A percentile compares a stretch with the other conserved stretches of the same genome.
Conservation (phyloP, 2,329 filamentous ascomycete species). For the Pseudogymnoascus sp. region DNA sequence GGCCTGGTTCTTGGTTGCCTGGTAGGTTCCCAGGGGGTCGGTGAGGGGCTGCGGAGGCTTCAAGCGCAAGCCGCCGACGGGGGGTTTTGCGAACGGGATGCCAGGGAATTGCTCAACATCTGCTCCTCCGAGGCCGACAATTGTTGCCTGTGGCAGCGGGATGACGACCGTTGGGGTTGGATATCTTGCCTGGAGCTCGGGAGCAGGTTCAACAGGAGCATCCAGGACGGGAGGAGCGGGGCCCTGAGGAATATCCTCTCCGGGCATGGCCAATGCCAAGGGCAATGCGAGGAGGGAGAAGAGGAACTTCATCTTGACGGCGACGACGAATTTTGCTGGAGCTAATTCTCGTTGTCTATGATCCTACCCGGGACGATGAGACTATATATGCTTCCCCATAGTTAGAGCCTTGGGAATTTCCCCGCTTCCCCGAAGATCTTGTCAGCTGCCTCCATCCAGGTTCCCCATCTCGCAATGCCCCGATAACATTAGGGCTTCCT, state of each 20-base stretch:
- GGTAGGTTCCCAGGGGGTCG: conserved; percentile 49
- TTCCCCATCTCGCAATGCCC: neutral
- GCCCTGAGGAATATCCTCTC: neutral
- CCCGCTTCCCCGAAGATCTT: neutral
- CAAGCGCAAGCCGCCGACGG: conserved; percentile 58
- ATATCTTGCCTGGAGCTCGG: conserved; percentile 1
- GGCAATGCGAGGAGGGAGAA: neutral
- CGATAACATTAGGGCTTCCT: neutral
- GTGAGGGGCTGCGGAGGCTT: conserved; percentile 59
- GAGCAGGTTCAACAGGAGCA: neutral
- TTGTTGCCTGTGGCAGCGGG: conserved; percentile 19
- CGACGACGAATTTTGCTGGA: neutral
- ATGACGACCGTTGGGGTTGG: conserved; percentile 18
- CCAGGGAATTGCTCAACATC: conserved; percentile 62
- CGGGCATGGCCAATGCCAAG: neutral
- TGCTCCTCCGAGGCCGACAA: conserved; percentile 16
- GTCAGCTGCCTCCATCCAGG: neutral
- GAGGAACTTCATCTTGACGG: conserved; percentile 2
- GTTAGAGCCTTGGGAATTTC: neutral
- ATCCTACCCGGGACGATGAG: neutral
- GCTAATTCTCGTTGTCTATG: conserved; percentile 3
- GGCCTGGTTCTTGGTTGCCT: conserved; percentile 49
- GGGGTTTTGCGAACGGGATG: conserved; percentile 68
- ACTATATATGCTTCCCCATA: neutral
- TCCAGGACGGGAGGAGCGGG: neutral